phyloP scores from a whole-genome alignment of 176 grass and related monocot species.

The Coix lacrymajobi region DNA sequence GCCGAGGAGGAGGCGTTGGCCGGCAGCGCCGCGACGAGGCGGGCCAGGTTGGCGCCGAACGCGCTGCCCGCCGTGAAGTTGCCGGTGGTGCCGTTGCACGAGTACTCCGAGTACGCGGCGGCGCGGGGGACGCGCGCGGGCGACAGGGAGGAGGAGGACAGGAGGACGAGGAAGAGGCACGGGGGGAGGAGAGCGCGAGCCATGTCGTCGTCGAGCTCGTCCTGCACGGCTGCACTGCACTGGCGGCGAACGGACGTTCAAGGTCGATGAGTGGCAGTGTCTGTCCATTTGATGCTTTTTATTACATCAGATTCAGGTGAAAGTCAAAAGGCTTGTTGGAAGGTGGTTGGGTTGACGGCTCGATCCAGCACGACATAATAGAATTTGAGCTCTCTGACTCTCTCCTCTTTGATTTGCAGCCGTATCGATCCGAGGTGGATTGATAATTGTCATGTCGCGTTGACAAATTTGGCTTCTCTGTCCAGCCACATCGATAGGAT shows the following conservation, averaged over 20 bases:
- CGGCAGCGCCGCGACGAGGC: slow-evolving; percentile 19
- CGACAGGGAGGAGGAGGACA: background rate
- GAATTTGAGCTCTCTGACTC: background rate
- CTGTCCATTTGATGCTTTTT: background rate
- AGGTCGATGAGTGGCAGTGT: background rate
- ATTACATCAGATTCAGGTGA: background rate
- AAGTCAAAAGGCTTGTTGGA: background rate
- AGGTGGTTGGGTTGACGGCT: background rate
- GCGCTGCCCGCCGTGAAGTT: slow-evolving; percentile 31
- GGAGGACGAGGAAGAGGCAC: background rate
- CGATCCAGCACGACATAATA: background rate
- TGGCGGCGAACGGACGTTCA: background rate
- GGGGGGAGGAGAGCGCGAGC: background rate
- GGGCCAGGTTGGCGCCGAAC: slow-evolving; percentile 43
- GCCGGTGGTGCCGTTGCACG: slow-evolving; percentile 31
- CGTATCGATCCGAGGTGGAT: background rate
- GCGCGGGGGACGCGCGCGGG: background rate
- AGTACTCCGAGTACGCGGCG: slow-evolving; percentile 25
- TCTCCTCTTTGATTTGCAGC: background rate
- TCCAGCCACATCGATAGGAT: background rate
- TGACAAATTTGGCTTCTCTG: background rate
- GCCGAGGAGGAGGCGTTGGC: slow-evolving; percentile 3
- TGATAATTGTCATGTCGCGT: background rate
- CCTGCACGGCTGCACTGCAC: background rate
- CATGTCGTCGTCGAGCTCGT: background rate